Percentiles rank a stretch among this genome's conserved stretches.
Evolutionary conservation across 495 filamentous ascomycete genomes (phyloP).

Genomic region (Cetradonia linearis): DNA sequence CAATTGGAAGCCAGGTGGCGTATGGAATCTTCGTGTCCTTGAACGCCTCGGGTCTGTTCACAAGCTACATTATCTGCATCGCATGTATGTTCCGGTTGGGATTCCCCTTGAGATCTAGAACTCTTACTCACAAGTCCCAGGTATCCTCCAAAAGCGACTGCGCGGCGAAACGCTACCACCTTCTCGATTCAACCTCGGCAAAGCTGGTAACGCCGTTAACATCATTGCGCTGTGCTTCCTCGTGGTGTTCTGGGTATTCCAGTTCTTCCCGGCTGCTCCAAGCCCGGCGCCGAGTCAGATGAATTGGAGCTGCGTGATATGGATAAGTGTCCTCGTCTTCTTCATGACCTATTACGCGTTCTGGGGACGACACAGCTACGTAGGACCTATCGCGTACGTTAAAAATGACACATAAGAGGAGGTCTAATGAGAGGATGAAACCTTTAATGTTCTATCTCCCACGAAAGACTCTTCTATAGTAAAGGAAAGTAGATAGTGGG

Average conservation of each 20-base stretch:
- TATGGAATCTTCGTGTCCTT: slow-evolving; percentile 33
- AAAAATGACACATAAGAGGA: slow-evolving; percentile 12
- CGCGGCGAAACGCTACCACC: slow-evolving; percentile 27
- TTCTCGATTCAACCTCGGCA: slow-evolving; percentile 35
- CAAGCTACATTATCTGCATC: slow-evolving; percentile 33
- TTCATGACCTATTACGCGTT: slow-evolving; percentile 27
- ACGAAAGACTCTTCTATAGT: not conserved
- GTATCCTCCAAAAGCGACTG: slow-evolving; percentile 25
- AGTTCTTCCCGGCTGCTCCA: slow-evolving; percentile 33
- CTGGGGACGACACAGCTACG: slow-evolving; percentile 26
- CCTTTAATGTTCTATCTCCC: not conserved
- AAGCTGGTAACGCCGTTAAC: slow-evolving; percentile 33
- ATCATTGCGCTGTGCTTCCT: slow-evolving; percentile 32
- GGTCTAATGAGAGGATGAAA: not conserved
- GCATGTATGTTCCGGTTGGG: slow-evolving; percentile 27
- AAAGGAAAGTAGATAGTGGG: slow-evolving; percentile 3
- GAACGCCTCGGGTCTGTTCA: slow-evolving; percentile 28
- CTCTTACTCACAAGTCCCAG: slow-evolving; percentile 13
- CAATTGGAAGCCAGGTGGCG: slow-evolving; percentile 30
- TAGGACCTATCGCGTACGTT: slow-evolving; percentile 17
- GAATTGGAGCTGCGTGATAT: slow-evolving; percentile 30
- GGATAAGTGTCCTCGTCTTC: slow-evolving; percentile 22
- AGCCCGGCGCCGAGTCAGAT: slow-evolving; percentile 25
- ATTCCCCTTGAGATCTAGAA: not conserved
- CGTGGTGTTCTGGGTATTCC: slow-evolving; percentile 31